These are phyloP conservation scores for Themeda triandra DNA, from an alignment of 176 grass and related monocot genomes.

Conservation along the genomic window DNA sequence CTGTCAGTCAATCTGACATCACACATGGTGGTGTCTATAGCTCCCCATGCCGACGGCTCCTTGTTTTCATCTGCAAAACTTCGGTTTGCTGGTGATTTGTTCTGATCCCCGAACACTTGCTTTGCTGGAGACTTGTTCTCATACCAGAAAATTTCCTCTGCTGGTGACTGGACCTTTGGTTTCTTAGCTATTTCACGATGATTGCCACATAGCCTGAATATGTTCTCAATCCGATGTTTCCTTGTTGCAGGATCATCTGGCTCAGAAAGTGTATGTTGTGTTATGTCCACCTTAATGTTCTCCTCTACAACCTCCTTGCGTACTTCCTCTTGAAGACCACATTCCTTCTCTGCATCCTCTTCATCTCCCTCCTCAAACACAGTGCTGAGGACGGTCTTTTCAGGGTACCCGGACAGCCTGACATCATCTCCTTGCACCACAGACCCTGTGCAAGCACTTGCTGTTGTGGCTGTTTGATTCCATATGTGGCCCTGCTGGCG, in stretches of 20 bases:
- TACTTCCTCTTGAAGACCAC: conserved; percentile 47
- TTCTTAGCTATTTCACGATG: conserved; percentile 57
- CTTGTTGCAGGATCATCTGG: conserved; percentile 45
- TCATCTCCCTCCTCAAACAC: conserved; percentile 79
- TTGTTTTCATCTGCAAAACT: conserved; percentile 53
- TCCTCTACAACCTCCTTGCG: conserved; percentile 87
- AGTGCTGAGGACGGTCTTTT: conserved; percentile 63
- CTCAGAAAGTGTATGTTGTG: conserved; percentile 18
- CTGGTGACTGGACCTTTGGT: conserved; percentile 20
- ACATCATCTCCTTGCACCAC: conserved; percentile 42
- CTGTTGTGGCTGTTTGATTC: conserved; percentile 4
- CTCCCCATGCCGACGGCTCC: conserved; percentile 27
- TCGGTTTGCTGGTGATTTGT: neutral
- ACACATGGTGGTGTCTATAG: conserved; percentile 30
- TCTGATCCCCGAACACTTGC: conserved; percentile 22
- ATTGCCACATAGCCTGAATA: conserved; percentile 87
- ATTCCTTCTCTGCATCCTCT: conserved; percentile 40
- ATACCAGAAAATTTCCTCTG: conserved; percentile 30
- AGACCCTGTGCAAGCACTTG: neutral
- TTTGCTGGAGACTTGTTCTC: conserved; percentile 34
- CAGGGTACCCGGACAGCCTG: conserved; percentile 46
- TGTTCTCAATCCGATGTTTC: conserved; percentile 70
- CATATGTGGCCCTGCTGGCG: conserved; percentile 25
- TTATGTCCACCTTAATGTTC: conserved; percentile 19
- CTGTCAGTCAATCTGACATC: conserved; percentile 49